Evolutionary conservation across 345 rosid genomes (phyloP).

Genomic region (Reutealis trisperma): DNA sequence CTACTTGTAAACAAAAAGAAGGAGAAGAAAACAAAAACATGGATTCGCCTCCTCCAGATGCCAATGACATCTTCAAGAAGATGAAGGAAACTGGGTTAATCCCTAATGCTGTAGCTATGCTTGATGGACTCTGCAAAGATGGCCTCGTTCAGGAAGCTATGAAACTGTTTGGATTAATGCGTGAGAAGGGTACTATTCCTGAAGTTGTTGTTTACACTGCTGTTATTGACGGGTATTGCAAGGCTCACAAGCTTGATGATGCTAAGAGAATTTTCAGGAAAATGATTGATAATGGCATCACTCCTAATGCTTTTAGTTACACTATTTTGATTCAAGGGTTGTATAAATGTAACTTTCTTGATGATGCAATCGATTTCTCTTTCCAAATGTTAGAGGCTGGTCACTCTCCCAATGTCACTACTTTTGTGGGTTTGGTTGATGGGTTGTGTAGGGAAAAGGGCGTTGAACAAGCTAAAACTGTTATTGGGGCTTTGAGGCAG

Average conservation of each 20-base stretch:
- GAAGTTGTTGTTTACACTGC: constrained; percentile 92
- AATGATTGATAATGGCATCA: constrained; percentile 66
- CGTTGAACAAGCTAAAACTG: constrained; percentile 53
- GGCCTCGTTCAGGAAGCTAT: constrained; percentile 89
- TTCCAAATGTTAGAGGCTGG: constrained; percentile 84
- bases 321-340: constrained; percentile 67
- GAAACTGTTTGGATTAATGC: constrained; percentile 81
- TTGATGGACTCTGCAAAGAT: constrained; percentile 93
- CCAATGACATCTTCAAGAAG: constrained; percentile 65
- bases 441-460: constrained; percentile 64
- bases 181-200: constrained; percentile 84
- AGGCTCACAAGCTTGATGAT: constrained; percentile 71
- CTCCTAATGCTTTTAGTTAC: constrained; percentile 74
- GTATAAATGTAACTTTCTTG: constrained; percentile 48
- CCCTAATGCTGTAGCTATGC: constrained; percentile 92
- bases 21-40: not conserved
- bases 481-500: constrained; percentile 43
- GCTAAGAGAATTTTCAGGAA: constrained; percentile 85
- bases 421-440: constrained; percentile 87
- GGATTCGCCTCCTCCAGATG: constrained; percentile 14
- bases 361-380: constrained; percentile 61
- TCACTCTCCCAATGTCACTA: constrained; percentile 73
- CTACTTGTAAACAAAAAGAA: not conserved
- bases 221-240: constrained; percentile 87
- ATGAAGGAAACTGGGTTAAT: constrained; percentile 93